Evolutionary conservation across 2,329 filamentous ascomycete genomes (phyloP).

Genomic region (Aaosphaeria pasadenensis): DNA sequence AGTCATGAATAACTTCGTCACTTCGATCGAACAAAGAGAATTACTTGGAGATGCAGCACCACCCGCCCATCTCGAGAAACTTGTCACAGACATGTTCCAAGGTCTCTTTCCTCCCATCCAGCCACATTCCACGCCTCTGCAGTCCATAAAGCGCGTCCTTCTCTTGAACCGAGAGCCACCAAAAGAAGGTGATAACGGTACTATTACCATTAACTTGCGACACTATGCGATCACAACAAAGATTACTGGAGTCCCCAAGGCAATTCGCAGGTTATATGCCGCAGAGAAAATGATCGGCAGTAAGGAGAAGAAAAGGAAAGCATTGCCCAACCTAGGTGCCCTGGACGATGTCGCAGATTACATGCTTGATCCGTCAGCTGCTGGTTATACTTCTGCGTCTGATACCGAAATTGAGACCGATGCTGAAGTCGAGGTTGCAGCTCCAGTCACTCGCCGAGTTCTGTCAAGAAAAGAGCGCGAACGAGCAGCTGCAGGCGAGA

Average conservation of each 20-base stretch:
- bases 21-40: slow-evolving; percentile 48
- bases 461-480: slow-evolving; percentile 53
- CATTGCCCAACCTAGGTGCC: slow-evolving; percentile 83
- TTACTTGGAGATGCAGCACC: slow-evolving; percentile 56
- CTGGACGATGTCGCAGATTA: slow-evolving; percentile 94
- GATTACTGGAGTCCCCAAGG: slow-evolving; percentile 77
- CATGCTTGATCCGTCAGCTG: slow-evolving; percentile 74
- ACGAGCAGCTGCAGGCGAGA: slow-evolving; percentile 40
- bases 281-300: slow-evolving; percentile 74
- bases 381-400: slow-evolving; percentile 87
- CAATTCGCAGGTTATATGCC: slow-evolving; percentile 77
- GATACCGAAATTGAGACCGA: slow-evolving; percentile 93
- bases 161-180: slow-evolving; percentile 77
- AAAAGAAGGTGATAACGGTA: slow-evolving; percentile 36
- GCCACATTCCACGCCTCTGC: slow-evolving; percentile 82
- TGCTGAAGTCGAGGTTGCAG: slow-evolving; percentile 84
- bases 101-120: slow-evolving; percentile 95
- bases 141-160: slow-evolving; percentile 88
- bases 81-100: slow-evolving; percentile 92
- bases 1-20: slow-evolving; percentile 89
- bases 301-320: slow-evolving; percentile 56
- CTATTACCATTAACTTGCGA: slow-evolving; percentile 80
- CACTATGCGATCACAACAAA: slow-evolving; percentile 96
- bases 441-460: slow-evolving; percentile 59
- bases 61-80: slow-evolving; percentile 90